phyloP scores from a whole-genome alignment of 768 basidiomycete genomes.

The Pholiota conissans region DNA sequence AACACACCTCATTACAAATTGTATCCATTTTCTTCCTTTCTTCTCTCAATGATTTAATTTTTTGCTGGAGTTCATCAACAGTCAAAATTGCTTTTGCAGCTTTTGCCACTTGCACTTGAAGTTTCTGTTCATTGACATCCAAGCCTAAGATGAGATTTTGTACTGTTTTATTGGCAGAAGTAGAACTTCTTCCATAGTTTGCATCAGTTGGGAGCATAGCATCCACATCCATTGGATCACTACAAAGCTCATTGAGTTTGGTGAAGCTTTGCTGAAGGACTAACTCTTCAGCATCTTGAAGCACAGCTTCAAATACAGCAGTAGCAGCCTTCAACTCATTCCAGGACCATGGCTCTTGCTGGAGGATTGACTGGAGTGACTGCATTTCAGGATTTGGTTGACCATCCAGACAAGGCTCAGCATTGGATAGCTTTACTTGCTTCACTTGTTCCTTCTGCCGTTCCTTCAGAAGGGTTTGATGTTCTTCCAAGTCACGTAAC shows the following conservation, averaged over 20 bases:
- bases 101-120: not conserved
- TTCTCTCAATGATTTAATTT: slow-evolving; percentile 30
- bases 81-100: slow-evolving; percentile 11
- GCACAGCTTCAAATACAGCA: slow-evolving; percentile 13
- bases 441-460: slow-evolving; percentile 1
- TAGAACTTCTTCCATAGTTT: not conserved
- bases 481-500: slow-evolving; percentile 26
- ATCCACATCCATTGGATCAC: slow-evolving; percentile 24
- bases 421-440: not conserved
- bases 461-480: slow-evolving; percentile 15
- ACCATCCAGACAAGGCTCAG: not conserved
- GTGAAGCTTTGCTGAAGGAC: slow-evolving; percentile 17
- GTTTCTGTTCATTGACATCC: not conserved
- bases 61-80: slow-evolving; percentile 26
- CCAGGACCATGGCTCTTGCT: slow-evolving; percentile 22
- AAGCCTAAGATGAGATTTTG: not conserved
- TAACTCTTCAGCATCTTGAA: slow-evolving; percentile 15
- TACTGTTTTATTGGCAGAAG: not conserved
- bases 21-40: slow-evolving; percentile 42
- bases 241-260: slow-evolving; percentile 57
- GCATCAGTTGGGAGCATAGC: not conserved
- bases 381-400: not conserved
- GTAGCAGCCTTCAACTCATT: slow-evolving; percentile 19
- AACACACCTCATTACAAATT: slow-evolving; percentile 19
- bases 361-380: slow-evolving; percentile 7